Evolutionary conservation across 805 yeast genomes (phyloP), one percentile per base, ranked within the genome.

Genomic region (Ogataea nitratoaversa): DNA sequence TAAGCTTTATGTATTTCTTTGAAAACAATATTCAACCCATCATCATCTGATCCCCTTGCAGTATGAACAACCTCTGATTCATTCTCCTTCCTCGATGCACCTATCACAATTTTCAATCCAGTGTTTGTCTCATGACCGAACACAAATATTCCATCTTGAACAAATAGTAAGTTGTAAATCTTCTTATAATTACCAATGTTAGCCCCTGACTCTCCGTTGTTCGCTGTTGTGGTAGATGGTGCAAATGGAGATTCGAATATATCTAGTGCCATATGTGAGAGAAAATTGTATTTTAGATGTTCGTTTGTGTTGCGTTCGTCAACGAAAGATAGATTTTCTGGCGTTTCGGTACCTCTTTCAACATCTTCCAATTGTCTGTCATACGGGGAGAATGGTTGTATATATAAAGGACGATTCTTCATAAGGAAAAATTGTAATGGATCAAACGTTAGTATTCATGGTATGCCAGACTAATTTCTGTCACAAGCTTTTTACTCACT

Each of bases 211-310:
- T 23, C 25, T 8, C 7, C 14, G 16, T n/a, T n/a, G 6, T 9
- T 12, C 14, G 5, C 13, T 27, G 43, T 44, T 14, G 39, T 51
- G 8, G 40, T 42, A 2, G 68, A 46, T 0, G 79, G 77, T 23
- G 61, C 60, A 39, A 65, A 63, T 4, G 73, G 68, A 2, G 84
- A 75, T 25, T 79, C 68, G 52, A 83, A 80, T 17, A 81, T 72
- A 57, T 83, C 90, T 19, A 83, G 62, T 5, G 88, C 79, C 83
- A 83, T 82, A 54, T 83, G 87, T n/a, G 86, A 74, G 23, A 83
- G 64, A 49, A 82, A 82, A 52, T 83, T 80, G 62, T 78, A 81
- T 49, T 81, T 78, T 23, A 82, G 62, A 40, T 75, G 62, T 43
- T 67, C 68, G 48, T 77, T 71, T 33, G 71, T 67, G 29, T 60